Base-by-base conservation (phyloP, 306 rosid genomes). In the Quillaja saponaria region DNA sequence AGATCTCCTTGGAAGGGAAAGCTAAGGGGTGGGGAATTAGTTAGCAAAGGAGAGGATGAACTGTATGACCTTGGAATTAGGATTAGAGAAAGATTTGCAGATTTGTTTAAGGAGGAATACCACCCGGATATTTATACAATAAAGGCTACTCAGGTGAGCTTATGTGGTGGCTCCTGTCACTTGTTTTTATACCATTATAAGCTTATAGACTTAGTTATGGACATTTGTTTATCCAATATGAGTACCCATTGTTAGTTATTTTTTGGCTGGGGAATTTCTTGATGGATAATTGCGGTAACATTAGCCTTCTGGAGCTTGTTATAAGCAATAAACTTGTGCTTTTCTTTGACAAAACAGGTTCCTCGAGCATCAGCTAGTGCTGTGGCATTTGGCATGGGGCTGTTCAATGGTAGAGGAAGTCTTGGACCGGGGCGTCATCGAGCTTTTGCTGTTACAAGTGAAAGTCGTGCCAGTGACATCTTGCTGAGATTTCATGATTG, bases 341-440 rank as follows among this genome's bases (percentile, higher is more conserved):
- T 20, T 60, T 11, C 12, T 53, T 19, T 55, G 44, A 71, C 14
- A 74, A 77, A 57, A 66, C 73, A 92, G 98, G 61, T 88, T 69
- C 87, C 95, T 40, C 88, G 96, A 63, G 95, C 98, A n/a, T 82
- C 95, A 28, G 96, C 98, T 61, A 88, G 98, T 79, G 98, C 96
- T 41, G 96, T 92, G 69, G 90, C 96, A 77, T 92, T 86, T 78
- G 98, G 98, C 34, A 86, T 92, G 87, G 98, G 90, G 67, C 78
- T 92, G 68, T 89, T 88, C 50, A 69, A 71, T 42, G 88, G 88
- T 33, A 84, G 69, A 72, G 98, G 96, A 76, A 84, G 69, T 67
- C 96, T 92, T 67, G 98, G 98, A 57, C 77, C 80, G 37, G 95
- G 85, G 35, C 54, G 47, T 41, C 80, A 84, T 42, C 86, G 88